Base-by-base conservation (phyloP, 768 basidiomycete genomes). In the Amanita fuliginea region DNA sequence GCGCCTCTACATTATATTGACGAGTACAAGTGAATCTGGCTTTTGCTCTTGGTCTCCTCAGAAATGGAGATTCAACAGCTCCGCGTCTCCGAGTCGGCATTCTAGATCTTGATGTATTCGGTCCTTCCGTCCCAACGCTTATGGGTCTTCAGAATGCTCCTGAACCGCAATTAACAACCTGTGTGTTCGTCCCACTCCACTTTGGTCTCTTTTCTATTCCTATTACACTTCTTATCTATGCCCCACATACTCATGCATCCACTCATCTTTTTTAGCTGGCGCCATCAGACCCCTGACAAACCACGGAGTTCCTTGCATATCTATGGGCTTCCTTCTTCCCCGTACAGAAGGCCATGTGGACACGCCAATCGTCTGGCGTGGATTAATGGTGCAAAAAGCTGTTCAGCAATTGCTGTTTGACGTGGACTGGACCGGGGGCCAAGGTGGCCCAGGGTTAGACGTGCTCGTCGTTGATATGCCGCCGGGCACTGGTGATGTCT, bases 301-400 rank as follows among this genome's bases (percentile, higher is more conserved):
- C 59, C 92, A 98, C 62, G 87, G 90, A 11, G 58, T 97, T 2
- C 83, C 87, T 13, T 88, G 86, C 57, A 97, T 97, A 95, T 96
- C 93, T 0, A 96, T 99, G 80, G 95, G 93, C 2, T 99, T 92
- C 62, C 77, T 99, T 10, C 75, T 98, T 11, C 84, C 87, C 1
- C 67, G 69, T 49, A 59, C 72, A 1, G 55, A 68, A 28, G 71
- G 74, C 6, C 67, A 74, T 47, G 73, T 73, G 32, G 90, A 94
- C 60, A 80, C 81, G 0, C 83, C 93, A 0, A 75, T 97, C 28
- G 89, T 95, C 26, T 99, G 95, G 95, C 76, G 95, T 21, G 95
- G 95, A 2, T 75, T 96, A 18, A 98, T 97, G 95, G 95, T 97
- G 1, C 93, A 95, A 67, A 97, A 97, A 60, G 93, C 94, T 21